Base-by-base conservation (phyloP, 805 yeast genomes). In the Kazachstania taianensis region DNA sequence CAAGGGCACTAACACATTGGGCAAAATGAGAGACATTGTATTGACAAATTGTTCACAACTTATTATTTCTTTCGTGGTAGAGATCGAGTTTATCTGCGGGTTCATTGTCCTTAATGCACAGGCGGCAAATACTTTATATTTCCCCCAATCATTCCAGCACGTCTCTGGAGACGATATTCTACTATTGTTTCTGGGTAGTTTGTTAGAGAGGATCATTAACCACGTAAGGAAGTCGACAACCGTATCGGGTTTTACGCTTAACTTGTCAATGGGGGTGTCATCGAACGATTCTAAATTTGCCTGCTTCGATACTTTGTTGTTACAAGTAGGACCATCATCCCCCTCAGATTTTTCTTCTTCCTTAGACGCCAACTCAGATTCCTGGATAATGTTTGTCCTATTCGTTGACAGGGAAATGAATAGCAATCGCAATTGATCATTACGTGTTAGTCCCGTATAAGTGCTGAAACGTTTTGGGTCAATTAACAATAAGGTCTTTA, bases 221-320 rank as follows among this genome's bases (percentile, higher is more conserved):
- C 79, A 69, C 0, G 78, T 61, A 8, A 79, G 35, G 2, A 80
- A 32, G n/a, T n/a, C n/a, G n/a, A n/a, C n/a, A n/a, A n/a, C n/a
- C n/a, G n/a, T n/a, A n/a, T n/a, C n/a, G n/a, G n/a, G n/a, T n/a
- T n/a, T n/a, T n/a, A n/a, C n/a, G 2, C 45, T 41, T 26, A 69
- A 38, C 2, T 55, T 44, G 0, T 61, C 55, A 1, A 67, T 33
- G n/a, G 68, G 66, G 9, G 70, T 49, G 3, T 57, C 61, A 49
- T 74, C 78, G 44, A 62, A 67, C 2, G 56, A 50, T 36, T 63
- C 58, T 4, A 75, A 26, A n/a, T 41, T 40, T 12, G 41, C 38
- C 4, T 35, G 30, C 5, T 46, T 39, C 18, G 41, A 45, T 2
- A 39, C 42, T 6, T 24, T 26, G 16, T 27, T 34, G 8, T 19